Conservation (phyloP, 805 yeast genomes). For the Ogataea parapolymorpha region DNA sequence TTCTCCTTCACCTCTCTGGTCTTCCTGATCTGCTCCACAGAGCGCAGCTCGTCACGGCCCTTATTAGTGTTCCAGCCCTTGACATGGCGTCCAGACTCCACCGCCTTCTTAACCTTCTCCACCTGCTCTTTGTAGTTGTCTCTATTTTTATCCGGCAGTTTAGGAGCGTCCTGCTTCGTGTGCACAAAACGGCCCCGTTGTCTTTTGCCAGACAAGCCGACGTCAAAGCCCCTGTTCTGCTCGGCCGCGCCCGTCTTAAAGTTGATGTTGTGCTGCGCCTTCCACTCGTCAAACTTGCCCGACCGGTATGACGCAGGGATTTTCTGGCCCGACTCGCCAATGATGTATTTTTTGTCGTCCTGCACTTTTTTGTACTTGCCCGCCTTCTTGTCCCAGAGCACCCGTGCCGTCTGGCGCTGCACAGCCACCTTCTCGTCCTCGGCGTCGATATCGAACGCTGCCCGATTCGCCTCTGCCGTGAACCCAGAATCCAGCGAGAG, state of each 20-base stretch:
- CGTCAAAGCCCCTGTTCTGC: conserved; percentile 34
- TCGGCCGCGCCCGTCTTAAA: conserved; percentile 54
- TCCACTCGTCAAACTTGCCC: conserved; percentile 94
- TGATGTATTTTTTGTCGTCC: conserved; percentile 83
- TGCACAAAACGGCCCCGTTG: conserved; percentile 63
- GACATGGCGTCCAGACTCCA: conserved; percentile 67
- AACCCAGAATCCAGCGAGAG: conserved; percentile 58
- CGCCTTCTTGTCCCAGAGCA: conserved; percentile 91
- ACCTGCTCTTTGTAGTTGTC: conserved; percentile 82
- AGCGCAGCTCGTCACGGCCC: conserved; percentile 46
- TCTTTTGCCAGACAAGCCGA: conserved; percentile 33
- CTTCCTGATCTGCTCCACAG: conserved; percentile 77
- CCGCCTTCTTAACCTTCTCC: conserved; percentile 76
- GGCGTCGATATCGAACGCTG: conserved; percentile 77
- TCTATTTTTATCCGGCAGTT: conserved; percentile 83
- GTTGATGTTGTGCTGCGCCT: conserved; percentile 59
- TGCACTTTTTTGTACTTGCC: conserved; percentile 82
- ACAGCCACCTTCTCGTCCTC: conserved; percentile 65
- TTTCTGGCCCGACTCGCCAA: conserved; percentile 91
- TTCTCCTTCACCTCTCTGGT: conserved; percentile 66
- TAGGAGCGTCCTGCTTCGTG: conserved; percentile 74
- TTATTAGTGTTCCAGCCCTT: conserved; percentile 58
- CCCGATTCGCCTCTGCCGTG: conserved; percentile 78
- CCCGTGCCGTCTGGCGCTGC: conserved; percentile 63
- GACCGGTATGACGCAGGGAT: conserved; percentile 89